These are phyloP conservation scores for Delphinella strobiligena DNA, from an alignment of 2,329 filamentous ascomycete species.

Conservation along the genomic window DNA sequence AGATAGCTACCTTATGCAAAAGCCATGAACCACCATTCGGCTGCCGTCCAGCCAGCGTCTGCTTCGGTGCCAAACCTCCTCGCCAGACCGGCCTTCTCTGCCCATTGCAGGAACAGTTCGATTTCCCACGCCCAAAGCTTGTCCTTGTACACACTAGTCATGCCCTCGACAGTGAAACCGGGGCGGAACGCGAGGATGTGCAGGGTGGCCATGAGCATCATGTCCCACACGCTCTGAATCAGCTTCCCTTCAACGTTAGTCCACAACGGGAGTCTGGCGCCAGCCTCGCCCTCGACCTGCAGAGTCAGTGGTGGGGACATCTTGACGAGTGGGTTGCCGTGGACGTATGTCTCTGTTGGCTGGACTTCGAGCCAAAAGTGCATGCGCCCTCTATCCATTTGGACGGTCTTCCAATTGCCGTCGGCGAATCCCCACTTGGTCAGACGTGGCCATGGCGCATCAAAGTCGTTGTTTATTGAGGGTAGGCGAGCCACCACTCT, in stretches of 20 bases:
- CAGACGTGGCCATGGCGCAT: constrained; percentile 27
- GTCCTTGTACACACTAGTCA: constrained; percentile 45
- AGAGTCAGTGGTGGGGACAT: constrained; percentile 18
- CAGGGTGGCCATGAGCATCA: constrained; percentile 49
- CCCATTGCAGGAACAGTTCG: constrained; percentile 47
- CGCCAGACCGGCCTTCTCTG: constrained; percentile 40
- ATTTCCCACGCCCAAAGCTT: constrained; percentile 53
- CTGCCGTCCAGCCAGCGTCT: constrained; percentile 6
- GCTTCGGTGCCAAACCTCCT: constrained; percentile 20
- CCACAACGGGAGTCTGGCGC: constrained; percentile 55
- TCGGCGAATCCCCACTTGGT: constrained; percentile 58
- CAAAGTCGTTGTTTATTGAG: constrained; percentile 38
- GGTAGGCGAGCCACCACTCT: constrained; percentile 42
- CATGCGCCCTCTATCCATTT: constrained; percentile 53
- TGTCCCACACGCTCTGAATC: constrained; percentile 51
- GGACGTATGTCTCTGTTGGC: constrained; percentile 44
- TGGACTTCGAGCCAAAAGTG: constrained; percentile 50
- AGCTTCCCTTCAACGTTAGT: constrained; percentile 53
- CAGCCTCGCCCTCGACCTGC: constrained; percentile 14
- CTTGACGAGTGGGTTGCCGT: constrained; percentile 4
- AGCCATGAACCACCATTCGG: constrained; percentile 9
- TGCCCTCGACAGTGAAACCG: constrained; percentile 36
- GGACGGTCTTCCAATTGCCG: constrained; percentile 58
- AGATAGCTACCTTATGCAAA: background rate
- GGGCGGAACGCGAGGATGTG: constrained; percentile 53